Conservation (phyloP, 768 basidiomycete genomes). For the Candolleomyces aberdarensis region DNA sequence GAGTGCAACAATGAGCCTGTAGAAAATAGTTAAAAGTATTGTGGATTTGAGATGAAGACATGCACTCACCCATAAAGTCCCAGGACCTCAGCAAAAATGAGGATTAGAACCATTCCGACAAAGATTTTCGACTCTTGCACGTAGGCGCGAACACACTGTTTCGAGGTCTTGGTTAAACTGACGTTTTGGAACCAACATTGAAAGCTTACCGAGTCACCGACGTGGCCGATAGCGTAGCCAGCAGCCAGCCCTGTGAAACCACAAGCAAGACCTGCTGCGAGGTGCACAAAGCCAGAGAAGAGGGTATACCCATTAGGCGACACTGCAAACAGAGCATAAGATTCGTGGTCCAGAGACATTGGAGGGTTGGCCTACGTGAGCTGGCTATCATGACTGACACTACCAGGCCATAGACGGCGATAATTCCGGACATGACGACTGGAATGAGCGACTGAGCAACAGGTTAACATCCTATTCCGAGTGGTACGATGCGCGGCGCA, state of each 20-base stretch:
- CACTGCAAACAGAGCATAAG: slow-evolving; percentile 39
- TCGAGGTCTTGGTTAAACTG: not conserved
- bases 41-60: not conserved
- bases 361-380: slow-evolving; percentile 28
- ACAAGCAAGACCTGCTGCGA: slow-evolving; percentile 89
- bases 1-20: slow-evolving; percentile 80
- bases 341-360: not conserved
- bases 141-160: slow-evolving; percentile 86
- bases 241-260: slow-evolving; percentile 90
- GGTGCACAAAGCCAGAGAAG: slow-evolving; percentile 86
- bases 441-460: slow-evolving; percentile 79
- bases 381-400: slow-evolving; percentile 92
- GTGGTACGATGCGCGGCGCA: slow-evolving; percentile 26
- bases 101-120: slow-evolving; percentile 94
- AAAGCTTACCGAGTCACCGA: slow-evolving; percentile 83
- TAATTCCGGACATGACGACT: slow-evolving; percentile 98
- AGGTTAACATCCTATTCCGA: not conserved
- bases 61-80: slow-evolving; percentile 76
- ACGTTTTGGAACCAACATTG: not conserved
- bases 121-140: slow-evolving; percentile 89
- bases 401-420: slow-evolving; percentile 95
- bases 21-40: not conserved
- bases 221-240: slow-evolving; percentile 91
- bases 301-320: slow-evolving; percentile 64
- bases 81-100: slow-evolving; percentile 89